phyloP scores from a whole-genome alignment of 2,329 filamentous ascomycete species.

The Metarhizium humberi region DNA sequence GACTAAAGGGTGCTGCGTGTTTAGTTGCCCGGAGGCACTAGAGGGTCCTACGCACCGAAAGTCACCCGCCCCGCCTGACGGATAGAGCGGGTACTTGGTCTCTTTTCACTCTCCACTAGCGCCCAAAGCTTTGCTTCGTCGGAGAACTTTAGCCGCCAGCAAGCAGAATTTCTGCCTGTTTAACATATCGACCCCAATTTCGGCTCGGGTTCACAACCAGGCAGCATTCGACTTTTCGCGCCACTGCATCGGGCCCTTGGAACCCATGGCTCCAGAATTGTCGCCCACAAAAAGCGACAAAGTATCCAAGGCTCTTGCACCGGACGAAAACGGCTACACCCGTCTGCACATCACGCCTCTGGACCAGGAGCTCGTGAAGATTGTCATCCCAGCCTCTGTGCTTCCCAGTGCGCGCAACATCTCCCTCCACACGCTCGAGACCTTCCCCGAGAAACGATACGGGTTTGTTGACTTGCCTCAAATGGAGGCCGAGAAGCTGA shows the following conservation, averaged over 20 bases:
- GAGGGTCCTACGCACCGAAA: too few species aligned
- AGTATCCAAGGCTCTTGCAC: not conserved
- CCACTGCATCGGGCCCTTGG: not conserved
- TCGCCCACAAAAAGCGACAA: not conserved
- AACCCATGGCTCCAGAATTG: not conserved
- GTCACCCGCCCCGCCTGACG: too few species aligned
- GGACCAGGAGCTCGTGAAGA: constrained; percentile 60
- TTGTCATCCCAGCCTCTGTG: constrained; percentile 61
- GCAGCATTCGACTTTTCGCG: not conserved
- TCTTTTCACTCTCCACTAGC: too few species aligned
- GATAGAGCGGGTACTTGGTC: too few species aligned
- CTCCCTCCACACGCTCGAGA: constrained; percentile 78
- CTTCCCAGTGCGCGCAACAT: constrained; percentile 63
- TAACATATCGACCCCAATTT: not conserved
- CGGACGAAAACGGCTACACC: constrained; percentile 16
- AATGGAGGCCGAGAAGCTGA: constrained; percentile 80
- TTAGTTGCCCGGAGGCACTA: too few species aligned
- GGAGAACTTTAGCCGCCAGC: too few species aligned
- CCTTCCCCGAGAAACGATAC: constrained; percentile 84
- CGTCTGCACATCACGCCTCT: constrained; percentile 81
- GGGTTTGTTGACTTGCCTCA: constrained; percentile 79
- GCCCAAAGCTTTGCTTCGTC: too few species aligned
- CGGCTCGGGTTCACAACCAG: not conserved
- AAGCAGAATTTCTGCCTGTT: too few species aligned
- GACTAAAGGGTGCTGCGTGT: too few species aligned